These are phyloP conservation scores for Skeletonema menzelii DNA, from an alignment of 108 stramenopile species.

Conservation along the genomic window DNA sequence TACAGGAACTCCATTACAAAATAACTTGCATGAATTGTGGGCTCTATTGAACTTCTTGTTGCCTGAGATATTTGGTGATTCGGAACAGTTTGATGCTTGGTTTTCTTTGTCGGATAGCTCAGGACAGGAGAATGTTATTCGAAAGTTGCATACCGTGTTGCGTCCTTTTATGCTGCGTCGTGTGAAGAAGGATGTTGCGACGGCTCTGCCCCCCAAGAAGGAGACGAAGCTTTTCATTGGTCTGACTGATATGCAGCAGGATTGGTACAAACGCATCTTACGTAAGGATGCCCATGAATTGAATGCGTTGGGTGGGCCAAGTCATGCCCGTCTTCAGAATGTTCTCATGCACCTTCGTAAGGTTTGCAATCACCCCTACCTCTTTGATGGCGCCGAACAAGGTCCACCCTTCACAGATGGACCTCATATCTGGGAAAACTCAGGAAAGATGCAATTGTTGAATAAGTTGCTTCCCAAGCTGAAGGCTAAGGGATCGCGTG, in stretches of 20 bases:
- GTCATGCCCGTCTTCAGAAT: conserved; percentile 76
- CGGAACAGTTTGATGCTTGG: conserved; percentile 95
- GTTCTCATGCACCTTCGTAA: conserved; percentile 99
- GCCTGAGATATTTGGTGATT: conserved; percentile 86
- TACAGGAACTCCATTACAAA: conserved; percentile 99
- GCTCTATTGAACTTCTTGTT: conserved; percentile 92
- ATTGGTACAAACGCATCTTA: conserved; percentile 91
- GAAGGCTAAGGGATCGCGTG: conserved; percentile 87
- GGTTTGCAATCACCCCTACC: conserved; percentile 98
- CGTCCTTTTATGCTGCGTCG: conserved; percentile 98
- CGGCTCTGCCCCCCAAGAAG: conserved; percentile 86
- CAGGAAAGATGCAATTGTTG: conserved; percentile 83
- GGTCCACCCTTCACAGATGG: conserved; percentile 97
- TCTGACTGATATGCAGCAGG: conserved; percentile 90
- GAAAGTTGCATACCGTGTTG: conserved; percentile 95
- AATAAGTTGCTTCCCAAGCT: conserved; percentile 89
- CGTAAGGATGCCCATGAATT: conserved; percentile 83
- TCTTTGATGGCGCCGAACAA: conserved; percentile 94
- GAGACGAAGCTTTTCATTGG: conserved; percentile 93
- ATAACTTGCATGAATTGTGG: conserved; percentile 97
- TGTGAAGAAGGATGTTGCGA: conserved; percentile 92
- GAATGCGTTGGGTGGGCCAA: conserved; percentile 83
- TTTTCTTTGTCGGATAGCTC: conserved; percentile 55
- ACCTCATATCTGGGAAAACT: conserved; percentile 96
- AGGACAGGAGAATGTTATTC: conserved; percentile 50